A percentile compares a stretch with the other conserved stretches of the same genome.
phyloP scores from a whole-genome alignment of 2,329 filamentous ascomycete species.

The Bimuria novae-zelandiae region DNA sequence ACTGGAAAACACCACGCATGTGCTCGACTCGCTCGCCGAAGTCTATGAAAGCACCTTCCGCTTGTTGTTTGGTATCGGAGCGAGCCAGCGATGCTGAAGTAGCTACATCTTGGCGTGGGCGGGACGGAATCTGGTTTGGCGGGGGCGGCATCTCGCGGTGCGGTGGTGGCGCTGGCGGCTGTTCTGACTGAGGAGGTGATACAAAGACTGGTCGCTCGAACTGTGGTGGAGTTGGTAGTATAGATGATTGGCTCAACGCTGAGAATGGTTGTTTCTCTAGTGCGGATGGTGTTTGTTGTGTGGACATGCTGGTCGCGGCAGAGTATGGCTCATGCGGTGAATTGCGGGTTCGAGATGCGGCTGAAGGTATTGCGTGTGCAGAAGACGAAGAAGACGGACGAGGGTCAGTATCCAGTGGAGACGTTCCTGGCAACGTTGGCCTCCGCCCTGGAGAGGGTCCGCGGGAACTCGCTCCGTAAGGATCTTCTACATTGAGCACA shows the following conservation, averaged over 20 bases:
- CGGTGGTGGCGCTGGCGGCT: slow-evolving; percentile 17
- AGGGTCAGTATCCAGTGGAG: slow-evolving; percentile 30
- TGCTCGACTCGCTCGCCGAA: slow-evolving; percentile 75
- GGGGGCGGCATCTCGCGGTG: slow-evolving; percentile 15
- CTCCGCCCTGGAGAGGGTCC: slow-evolving; percentile 34
- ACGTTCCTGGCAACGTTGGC: slow-evolving; percentile 31
- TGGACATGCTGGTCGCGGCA: slow-evolving; percentile 16
- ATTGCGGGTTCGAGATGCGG: slow-evolving; percentile 22
- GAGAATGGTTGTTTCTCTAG: slow-evolving; percentile 25
- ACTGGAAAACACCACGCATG: slow-evolving; percentile 73
- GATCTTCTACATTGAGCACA: slow-evolving; percentile 31
- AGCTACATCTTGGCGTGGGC: slow-evolving; percentile 24
- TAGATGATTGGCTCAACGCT: slow-evolving; percentile 23
- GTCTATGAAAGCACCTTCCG: slow-evolving; percentile 61
- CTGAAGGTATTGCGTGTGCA: slow-evolving; percentile 32
- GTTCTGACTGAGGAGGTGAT: slow-evolving; percentile 10
- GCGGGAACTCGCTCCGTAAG: slow-evolving; percentile 36
- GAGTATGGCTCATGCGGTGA: slow-evolving; percentile 32
- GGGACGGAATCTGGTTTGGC: slow-evolving; percentile 20
- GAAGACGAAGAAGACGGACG: slow-evolving; percentile 36
- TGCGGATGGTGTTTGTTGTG: slow-evolving; percentile 22
- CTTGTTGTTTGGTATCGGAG: slow-evolving; percentile 39
- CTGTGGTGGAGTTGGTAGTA: slow-evolving; percentile 30
- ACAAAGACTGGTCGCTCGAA: slow-evolving; percentile 23
- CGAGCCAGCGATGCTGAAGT: slow-evolving; percentile 24